Evolutionary conservation across 495 filamentous ascomycete genomes (phyloP), one percentile per base, ranked within the genome.

Genomic region (Annulohypoxylon moriforme): DNA sequence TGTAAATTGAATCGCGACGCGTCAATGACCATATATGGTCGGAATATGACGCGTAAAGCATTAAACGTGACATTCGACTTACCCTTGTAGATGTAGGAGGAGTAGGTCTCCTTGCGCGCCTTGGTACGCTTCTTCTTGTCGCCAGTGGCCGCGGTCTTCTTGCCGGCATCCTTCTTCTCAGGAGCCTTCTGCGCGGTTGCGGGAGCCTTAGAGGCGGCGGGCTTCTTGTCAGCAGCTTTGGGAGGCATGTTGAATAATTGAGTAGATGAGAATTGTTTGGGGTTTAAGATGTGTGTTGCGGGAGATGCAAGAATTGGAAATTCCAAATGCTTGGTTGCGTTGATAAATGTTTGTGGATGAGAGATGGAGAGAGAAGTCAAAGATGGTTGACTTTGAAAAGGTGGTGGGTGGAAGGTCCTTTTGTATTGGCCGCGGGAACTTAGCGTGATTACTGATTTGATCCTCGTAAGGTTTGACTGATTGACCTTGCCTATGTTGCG

Each of bases 111-210:
- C 92, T 98, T 98, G 84, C 96, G 91, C 75, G 96, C 92, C 95
- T 99, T 99, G 89, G 93, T 97, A 77, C 96, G 93, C 94, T 99
- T 99, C 93, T 98, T 99, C 94, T 99, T 98, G 67, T 98, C 96
- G 68, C 95, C 96, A 79, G 93, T 86, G 40, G 94, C 89, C 38
- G 96, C 93, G 44, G 96, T 97, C 91, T 98, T 99, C 93, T 99
- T 99, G 86, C 95, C 94, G 70, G 94, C 96, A 82, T 98, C 95
- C 91, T 98, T 97, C 92, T 98, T 98, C 90, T 98, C 94, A 79
- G 93, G 91, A 36, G 83, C 83, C 82, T 86, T 86, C 72, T 81
- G 81, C 49, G 84, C 85, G 79, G 91, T 91, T 80, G 93, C 95
- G 44, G 96, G 96, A 74, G 95, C 94, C 94, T 99, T 99, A 86